Conservation (phyloP, 768 basidiomycete species). For the Amanita thiersii region DNA sequence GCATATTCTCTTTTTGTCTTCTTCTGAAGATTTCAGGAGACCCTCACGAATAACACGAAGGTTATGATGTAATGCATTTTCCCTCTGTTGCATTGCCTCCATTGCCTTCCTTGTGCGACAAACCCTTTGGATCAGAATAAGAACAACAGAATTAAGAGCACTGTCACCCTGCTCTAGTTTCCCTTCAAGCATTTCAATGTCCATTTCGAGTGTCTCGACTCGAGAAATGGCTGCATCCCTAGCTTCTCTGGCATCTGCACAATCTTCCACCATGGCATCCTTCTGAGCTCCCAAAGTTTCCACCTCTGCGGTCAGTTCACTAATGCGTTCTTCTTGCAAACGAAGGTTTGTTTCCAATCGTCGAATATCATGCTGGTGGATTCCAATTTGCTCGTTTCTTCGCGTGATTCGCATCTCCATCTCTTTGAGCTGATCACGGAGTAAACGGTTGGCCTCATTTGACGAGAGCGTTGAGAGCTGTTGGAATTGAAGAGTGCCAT, state of each 20-base stretch:
- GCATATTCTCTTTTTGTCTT: neutral
- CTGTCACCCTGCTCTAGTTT: conserved; percentile 22
- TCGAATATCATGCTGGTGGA: conserved; percentile 73
- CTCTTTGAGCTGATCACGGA: conserved; percentile 60
- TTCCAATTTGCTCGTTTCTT: conserved; percentile 66
- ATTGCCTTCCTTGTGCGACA: conserved; percentile 15
- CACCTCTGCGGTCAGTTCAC: conserved; percentile 62
- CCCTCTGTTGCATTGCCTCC: conserved; percentile 1
- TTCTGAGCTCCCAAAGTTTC: conserved; percentile 61
- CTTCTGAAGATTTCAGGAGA: neutral
- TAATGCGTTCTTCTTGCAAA: conserved; percentile 66
- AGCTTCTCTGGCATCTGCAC: conserved; percentile 66
- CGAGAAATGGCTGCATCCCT: conserved; percentile 53
- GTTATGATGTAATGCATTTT: neutral
- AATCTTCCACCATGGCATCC: conserved; percentile 80
- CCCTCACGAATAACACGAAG: neutral
- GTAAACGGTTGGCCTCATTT: conserved; percentile 41
- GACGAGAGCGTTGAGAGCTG: conserved; percentile 59
- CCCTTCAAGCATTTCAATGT: conserved; percentile 35
- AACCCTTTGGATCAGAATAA: conserved; percentile 28
- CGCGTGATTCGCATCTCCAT: conserved; percentile 58
- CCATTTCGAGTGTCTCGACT: conserved; percentile 56
- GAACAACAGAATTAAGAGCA: conserved; percentile 28
- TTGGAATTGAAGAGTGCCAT: conserved; percentile 53
- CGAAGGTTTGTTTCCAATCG: conserved; percentile 68